Percentiles rank a stretch among this genome's conserved stretches.
phyloP scores from a whole-genome alignment of 306 rosid genomes.

The Neltuma alba region DNA sequence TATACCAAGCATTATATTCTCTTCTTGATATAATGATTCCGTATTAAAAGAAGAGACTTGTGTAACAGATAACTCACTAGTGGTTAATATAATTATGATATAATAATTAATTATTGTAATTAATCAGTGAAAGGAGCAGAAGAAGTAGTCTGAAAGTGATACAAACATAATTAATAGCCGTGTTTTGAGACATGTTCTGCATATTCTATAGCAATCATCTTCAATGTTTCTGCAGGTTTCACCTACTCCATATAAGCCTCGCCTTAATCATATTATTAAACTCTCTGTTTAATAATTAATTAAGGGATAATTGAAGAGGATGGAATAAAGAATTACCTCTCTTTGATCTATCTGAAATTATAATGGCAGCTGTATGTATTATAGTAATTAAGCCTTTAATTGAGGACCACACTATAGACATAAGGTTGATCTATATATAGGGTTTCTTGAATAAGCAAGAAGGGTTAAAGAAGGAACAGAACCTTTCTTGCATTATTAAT shows the following conservation, averaged over 20 bases:
- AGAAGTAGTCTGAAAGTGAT: conserved; percentile 44
- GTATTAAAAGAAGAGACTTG: conserved; percentile 13
- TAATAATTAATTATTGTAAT: neutral
- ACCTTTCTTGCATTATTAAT: neutral
- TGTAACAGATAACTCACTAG: neutral
- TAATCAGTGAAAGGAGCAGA: conserved; percentile 26
- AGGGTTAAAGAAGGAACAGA: neutral
- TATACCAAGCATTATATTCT: neutral
- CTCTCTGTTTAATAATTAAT: conserved; percentile 4
- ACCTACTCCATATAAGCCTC: conserved; percentile 34
- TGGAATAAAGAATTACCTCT: conserved; percentile 4
- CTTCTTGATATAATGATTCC: conserved; percentile 36
- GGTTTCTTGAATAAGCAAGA: conserved; percentile 29
- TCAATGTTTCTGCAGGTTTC: conserved; percentile 34
- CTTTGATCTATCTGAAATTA: conserved; percentile 13
- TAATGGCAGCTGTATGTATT: conserved; percentile 33
- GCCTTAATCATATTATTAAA: conserved; percentile 3
- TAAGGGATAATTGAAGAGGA: neutral
- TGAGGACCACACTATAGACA: conserved; percentile 36
- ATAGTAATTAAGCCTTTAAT: neutral
- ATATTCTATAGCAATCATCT: conserved; percentile 37
- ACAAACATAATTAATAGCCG: conserved; percentile 21
- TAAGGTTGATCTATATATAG: neutral
- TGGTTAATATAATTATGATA: conserved; percentile 21
- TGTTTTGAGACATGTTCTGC: conserved; percentile 7